Percentiles rank a stretch among this genome's conserved stretches.
Evolutionary conservation across 2,329 filamentous ascomycete genomes (phyloP).

Genomic region (Xylariomycetidae sp.): DNA sequence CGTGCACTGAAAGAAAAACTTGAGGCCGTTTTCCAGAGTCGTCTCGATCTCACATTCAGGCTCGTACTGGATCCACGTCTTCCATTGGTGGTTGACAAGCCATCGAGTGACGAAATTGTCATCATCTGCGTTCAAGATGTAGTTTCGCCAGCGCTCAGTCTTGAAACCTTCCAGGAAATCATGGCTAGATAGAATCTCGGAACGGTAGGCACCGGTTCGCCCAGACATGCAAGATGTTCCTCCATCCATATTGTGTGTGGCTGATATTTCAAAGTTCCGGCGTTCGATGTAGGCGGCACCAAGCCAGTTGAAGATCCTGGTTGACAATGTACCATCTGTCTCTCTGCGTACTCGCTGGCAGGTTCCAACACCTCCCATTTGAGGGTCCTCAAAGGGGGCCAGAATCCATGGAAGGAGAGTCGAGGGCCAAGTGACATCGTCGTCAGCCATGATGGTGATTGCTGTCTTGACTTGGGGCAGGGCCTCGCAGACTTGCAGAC

Average conservation of each 20-base stretch:
- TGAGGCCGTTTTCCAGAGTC: conserved; percentile 81
- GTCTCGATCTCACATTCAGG: conserved; percentile 87
- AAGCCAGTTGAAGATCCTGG: conserved; percentile 78
- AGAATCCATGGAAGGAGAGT: conserved; percentile 88
- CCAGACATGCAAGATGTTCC: conserved; percentile 97
- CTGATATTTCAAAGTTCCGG: conserved; percentile 94
- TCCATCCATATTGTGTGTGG: conserved; percentile 90
- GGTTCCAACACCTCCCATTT: conserved; percentile 86
- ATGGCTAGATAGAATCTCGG: conserved; percentile 78
- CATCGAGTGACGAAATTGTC: conserved; percentile 98
- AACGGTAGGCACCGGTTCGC: conserved; percentile 86
- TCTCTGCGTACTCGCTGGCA: conserved; percentile 80
- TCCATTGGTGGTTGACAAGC: conserved; percentile 88
- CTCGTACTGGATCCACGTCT: conserved; percentile 94
- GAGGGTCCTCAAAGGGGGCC: conserved; percentile 80
- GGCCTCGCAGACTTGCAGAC: conserved; percentile 86
- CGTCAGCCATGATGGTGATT: conserved; percentile 90
- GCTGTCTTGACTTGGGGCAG: conserved; percentile 78
- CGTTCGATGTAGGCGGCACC: conserved; percentile 89
- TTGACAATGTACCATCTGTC: conserved; percentile 52
- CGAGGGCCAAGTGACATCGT: conserved; percentile 88
- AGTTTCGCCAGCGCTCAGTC: conserved; percentile 84
- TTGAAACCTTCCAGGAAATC: conserved; percentile 86
- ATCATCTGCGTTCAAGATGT: conserved; percentile 91
- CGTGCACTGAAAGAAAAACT: conserved; percentile 89